Conservation (phyloP, 345 rosid species). For the Gossypium sturtianum region DNA sequence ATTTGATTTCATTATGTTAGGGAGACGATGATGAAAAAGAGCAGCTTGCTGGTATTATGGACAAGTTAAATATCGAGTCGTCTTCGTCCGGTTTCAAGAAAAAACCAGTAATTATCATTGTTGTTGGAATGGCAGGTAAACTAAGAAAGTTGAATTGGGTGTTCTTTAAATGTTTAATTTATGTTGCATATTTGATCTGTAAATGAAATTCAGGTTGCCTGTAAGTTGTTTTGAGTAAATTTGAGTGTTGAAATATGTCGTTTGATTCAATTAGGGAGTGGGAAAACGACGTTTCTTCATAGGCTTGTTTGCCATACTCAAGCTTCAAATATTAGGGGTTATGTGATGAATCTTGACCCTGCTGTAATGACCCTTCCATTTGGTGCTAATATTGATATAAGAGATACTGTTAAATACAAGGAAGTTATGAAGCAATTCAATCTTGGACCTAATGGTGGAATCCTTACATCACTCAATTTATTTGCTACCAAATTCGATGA, state of each 20-base stretch:
- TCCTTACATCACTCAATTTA: constrained; percentile 68
- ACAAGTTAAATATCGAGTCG: constrained; percentile 41
- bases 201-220: neutral
- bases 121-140: constrained; percentile 84
- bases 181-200: neutral
- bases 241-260: neutral
- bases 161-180: neutral
- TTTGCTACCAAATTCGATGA: constrained; percentile 81
- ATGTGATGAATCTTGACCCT: constrained; percentile 81
- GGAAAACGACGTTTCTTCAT: constrained; percentile 73
- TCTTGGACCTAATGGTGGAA: constrained; percentile 84
- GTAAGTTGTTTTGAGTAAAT: neutral
- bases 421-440: constrained; percentile 83
- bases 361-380: constrained; percentile 80
- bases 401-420: constrained; percentile 74
- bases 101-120: constrained; percentile 66
- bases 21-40: constrained; percentile 32
- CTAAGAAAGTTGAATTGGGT: neutral
- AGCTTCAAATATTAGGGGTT: constrained; percentile 54
- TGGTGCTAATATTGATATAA: constrained; percentile 75
- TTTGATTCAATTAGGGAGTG: constrained; percentile 47
- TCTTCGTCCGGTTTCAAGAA: constrained; percentile 48
- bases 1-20: constrained; percentile 21
- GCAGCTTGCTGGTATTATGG: constrained; percentile 51
- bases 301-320: constrained; percentile 67